Base-by-base conservation (phyloP, 257 asterid genomes). In the Solanum phureja region DNA sequence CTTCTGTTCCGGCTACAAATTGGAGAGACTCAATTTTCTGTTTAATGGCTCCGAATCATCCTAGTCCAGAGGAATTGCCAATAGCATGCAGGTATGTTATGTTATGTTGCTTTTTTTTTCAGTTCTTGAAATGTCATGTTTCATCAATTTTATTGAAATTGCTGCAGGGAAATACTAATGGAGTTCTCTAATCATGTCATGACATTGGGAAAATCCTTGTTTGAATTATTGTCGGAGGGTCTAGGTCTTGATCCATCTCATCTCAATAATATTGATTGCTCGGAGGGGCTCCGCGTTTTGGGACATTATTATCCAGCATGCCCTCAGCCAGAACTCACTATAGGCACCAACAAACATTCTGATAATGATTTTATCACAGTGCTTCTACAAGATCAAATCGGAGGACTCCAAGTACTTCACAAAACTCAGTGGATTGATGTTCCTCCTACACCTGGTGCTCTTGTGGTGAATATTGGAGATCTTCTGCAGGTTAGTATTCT, bases 21-120 rank as follows among this genome's bases (percentile, higher is more conserved):
- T 93, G 95, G 95, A 94, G 94, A 77, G 94, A 94, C 73, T 9
- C 95, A 14, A 0, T 87, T 52, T 87, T 68, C 77, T 91, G 87
- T 19, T 5, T 2, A 1, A 16, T 88, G 87, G 87, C 90, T 42
- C 94, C 95, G 34, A 44, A 90, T 86, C 92, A 92, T 73, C 97
- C 97, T 1, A 11, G 9, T 62, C 92, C 92, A 8, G 87, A 94
- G 27, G 96, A 95, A 33, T 83, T 95, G 89, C 97, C 97, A 0
- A 75, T 40, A 33, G 34, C 89, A 12, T 94, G 93, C 90, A 91
- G 97, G 97, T 93, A 87, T 16, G n/a, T 56, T 56, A 19, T 56
- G 10, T 56, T 4, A 40, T 40, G 44, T 37, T 11, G 1, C 2
- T 29, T 29, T 16, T 23, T 13, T 42, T 44, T 75, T 11, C 13